phyloP scores from a whole-genome alignment of 1,284 basidiomycete species.

The Tilletia horrida region DNA sequence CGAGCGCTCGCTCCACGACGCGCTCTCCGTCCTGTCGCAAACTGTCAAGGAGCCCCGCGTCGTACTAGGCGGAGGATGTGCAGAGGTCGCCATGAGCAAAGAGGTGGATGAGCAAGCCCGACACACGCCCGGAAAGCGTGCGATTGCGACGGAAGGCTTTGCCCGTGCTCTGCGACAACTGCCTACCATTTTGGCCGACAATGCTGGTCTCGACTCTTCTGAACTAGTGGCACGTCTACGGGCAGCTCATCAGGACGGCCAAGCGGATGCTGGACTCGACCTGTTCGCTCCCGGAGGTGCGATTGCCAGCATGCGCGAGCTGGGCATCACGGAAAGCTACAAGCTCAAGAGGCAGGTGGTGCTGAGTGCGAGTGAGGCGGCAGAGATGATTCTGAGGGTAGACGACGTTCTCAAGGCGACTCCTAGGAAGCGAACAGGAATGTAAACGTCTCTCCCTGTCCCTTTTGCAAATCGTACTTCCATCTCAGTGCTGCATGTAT shows the following conservation, averaged over 20 bases:
- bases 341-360: constrained; percentile 96
- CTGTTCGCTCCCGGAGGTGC: constrained; percentile 70
- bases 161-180: constrained; percentile 72
- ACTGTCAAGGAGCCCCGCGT: constrained; percentile 95
- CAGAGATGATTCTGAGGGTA: constrained; percentile 95
- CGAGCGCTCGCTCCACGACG: constrained; percentile 94
- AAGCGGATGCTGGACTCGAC: constrained; percentile 80
- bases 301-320: constrained; percentile 79
- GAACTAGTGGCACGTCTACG: constrained; percentile 86
- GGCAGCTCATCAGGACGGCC: constrained; percentile 90
- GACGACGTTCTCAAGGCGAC: constrained; percentile 64
- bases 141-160: constrained; percentile 90
- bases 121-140: constrained; percentile 86
- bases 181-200: constrained; percentile 80
- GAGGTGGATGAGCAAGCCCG: constrained; percentile 85
- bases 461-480: neutral
- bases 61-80: constrained; percentile 90
- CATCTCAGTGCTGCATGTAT: no score
- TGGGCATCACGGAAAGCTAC: constrained; percentile 92
- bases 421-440: constrained; percentile 63
- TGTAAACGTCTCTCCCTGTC: constrained; percentile 28
- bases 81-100: constrained; percentile 96
- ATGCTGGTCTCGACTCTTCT: constrained; percentile 94
- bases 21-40: constrained; percentile 92
- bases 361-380: constrained; percentile 87